Base-by-base conservation (phyloP, 108 stramenopile species). In the Fistulifera solaris region DNA sequence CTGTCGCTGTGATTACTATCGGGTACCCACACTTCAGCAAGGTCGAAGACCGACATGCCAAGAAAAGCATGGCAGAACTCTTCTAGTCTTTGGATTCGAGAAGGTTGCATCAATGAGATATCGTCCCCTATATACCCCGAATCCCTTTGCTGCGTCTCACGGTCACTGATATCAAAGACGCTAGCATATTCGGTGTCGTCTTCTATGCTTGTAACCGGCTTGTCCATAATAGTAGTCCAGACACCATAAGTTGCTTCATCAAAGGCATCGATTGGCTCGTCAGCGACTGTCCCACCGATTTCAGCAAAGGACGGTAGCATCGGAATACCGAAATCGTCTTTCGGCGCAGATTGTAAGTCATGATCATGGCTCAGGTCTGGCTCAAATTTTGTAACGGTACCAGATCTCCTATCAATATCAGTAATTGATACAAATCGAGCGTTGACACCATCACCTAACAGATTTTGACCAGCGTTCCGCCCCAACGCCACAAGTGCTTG, bases 11-110 rank as follows among this genome's bases (percentile, higher is more conserved):
- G 50, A 17, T 48, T 54, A 38, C 62, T 66, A 15, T 65, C 48
- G 24, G 81, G 70, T 27, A 92, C 66, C 94, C 95, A 98, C 17
- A 92, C 72, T 63, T 98, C 96, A 11, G 92, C 87, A 17, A 87
- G 70, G 65, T 98, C 94, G 62, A 98, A 98, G 14, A 95, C 89
- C 19, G 90, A 90, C 76, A 98, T 87, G 19, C 85, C 87, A 63
- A 96, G 67, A 50, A 98, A 95, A 2, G 93, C 96, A 22, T 59
- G 62, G 6, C 85, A 70, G 69, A 98, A 96, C 60, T 98, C 96
- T 61, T 95, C 89, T 44, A 96, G 67, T 44, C 94, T 76, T 23
- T 85, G 74, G 48, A 66, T 52, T 8, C 66, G 53, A 17, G 58
- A 55, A 28, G 65, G 55, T n/a, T 49, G 41, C 56, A 81, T 65